A percentile compares a stretch with the other conserved stretches of the same genome.
These are phyloP conservation scores for Ophiostoma triangulosporum DNA, from an alignment of 2,329 filamentous ascomycete species.

Conservation along the genomic window DNA sequence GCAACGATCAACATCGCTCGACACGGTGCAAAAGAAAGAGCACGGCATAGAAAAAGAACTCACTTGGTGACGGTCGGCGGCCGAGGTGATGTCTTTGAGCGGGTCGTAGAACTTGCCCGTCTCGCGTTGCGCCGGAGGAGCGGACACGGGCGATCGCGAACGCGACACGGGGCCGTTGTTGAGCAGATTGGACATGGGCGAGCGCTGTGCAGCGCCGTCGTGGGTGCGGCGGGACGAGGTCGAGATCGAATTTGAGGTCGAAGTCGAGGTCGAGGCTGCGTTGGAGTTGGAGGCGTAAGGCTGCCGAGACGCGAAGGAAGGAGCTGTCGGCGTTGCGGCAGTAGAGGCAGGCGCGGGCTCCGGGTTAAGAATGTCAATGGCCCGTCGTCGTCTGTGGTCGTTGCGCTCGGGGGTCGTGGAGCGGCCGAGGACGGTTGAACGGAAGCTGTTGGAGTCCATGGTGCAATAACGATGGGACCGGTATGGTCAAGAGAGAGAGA, in stretches of 20 bases:
- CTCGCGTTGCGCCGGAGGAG: constrained; percentile 3
- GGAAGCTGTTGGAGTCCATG: constrained; percentile 28
- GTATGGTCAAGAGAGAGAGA: not conserved
- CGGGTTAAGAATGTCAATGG: constrained; percentile 28
- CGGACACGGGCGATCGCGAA: constrained; percentile 7
- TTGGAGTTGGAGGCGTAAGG: too few species aligned
- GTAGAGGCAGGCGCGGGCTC: constrained; percentile 11
- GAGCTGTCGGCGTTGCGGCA: not conserved
- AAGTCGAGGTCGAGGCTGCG: not conserved
- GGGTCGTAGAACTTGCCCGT: constrained; percentile 39
- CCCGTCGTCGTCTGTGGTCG: constrained; percentile 30
- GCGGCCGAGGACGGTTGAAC: constrained; percentile 36
- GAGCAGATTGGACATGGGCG: constrained; percentile 21
- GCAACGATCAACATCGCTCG: too few species aligned
- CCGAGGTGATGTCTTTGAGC: constrained; percentile 31
- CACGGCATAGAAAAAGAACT: too few species aligned
- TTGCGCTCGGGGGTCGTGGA: constrained; percentile 19
- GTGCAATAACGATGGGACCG: not conserved
- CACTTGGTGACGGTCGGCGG: constrained; percentile 29
- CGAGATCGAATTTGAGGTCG: too few species aligned
- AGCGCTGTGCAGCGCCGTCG: constrained; percentile 34
- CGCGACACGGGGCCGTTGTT: constrained; percentile 16
- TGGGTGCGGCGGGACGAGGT: constrained; percentile 16
- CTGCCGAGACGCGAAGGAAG: not conserved
- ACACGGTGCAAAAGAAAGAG: not conserved